A percentile compares a stretch with the other conserved stretches of the same genome.
Conservation (phyloP, 176 grass and related monocot genomes). For the Bothriochloa decipiens region DNA sequence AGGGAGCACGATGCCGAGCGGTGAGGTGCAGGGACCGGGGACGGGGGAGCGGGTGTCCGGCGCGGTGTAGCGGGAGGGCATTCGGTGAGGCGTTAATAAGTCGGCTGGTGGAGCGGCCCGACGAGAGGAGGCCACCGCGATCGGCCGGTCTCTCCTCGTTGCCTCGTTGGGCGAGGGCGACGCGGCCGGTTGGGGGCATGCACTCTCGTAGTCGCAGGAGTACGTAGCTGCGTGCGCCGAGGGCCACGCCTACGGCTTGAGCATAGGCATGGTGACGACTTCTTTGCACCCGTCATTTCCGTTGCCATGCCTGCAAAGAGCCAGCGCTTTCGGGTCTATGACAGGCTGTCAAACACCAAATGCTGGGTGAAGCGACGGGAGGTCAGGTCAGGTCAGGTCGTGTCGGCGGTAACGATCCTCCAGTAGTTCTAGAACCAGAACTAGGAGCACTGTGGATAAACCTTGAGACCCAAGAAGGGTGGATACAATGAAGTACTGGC, state of each 20-base stretch:
- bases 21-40: background rate
- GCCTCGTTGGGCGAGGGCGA: background rate
- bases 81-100: too few species aligned
- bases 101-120: background rate
- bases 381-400: background rate
- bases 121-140: background rate
- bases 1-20: background rate
- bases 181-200: background rate
- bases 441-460: background rate
- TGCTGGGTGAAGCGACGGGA: background rate
- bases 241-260: background rate
- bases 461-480: background rate
- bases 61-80: background rate
- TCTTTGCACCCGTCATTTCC: background rate
- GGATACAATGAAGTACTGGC: background rate
- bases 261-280: background rate
- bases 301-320: too few species aligned
- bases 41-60: background rate
- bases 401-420: background rate
- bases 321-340: too few species aligned
- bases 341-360: too few species aligned
- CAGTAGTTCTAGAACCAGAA: background rate
- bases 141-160: background rate
- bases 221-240: too few species aligned
- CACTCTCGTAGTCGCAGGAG: too few species aligned